Evolutionary conservation across 192 early-diverging fungal species (phyloP), one percentile per base, ranked within the genome.

Genomic region (Paraglomus occultum): DNA sequence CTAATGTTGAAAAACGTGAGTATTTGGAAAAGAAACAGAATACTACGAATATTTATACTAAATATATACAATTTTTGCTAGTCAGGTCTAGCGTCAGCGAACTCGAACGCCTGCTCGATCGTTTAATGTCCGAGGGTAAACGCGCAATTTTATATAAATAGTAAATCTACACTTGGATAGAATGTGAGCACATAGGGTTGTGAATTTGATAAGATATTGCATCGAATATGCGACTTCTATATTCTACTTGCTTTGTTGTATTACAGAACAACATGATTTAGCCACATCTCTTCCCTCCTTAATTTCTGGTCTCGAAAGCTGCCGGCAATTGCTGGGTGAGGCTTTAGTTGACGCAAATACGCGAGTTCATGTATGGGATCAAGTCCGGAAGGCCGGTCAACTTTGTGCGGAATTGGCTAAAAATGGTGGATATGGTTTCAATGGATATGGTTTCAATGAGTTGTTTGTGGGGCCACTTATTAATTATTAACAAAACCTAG

Each of bases 351-450:
- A 45, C 45, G 10, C 11, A 18, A 49, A 8, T 8, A 22, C 20
- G 20, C 40, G 45, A 48, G 20, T 0, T 11, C 40, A 71, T 7
- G n/a, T 57, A 1, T 80, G 79, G 79, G 64, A 69, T 6, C 50
- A 65, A 11, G 75, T 77, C 10, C 52, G 67, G 23, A 74, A 75
- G 42, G 18, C 49, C 8, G 76, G 72, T 47, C 70, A 80, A 49
- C 60, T 64, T 51, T 72, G 72, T 45, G 79, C 76, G 15, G 74
- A 77, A 47, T 65, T 74, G 23, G 76, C 79, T 10, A 69, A 68
- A 63, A 66, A 67, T 71, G 79, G 79, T 78, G 61, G 8, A 44
- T 67, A 10, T 17, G 18, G 20, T 6, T 51, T 64, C 15, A 7
- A 23, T 9, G 59, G 22, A 46, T 8, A 48, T 23, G 22, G 39